These are phyloP conservation scores for Nitzschia inconspicua DNA, from an alignment of 108 stramenopile genomes.

Conservation along the genomic window DNA sequence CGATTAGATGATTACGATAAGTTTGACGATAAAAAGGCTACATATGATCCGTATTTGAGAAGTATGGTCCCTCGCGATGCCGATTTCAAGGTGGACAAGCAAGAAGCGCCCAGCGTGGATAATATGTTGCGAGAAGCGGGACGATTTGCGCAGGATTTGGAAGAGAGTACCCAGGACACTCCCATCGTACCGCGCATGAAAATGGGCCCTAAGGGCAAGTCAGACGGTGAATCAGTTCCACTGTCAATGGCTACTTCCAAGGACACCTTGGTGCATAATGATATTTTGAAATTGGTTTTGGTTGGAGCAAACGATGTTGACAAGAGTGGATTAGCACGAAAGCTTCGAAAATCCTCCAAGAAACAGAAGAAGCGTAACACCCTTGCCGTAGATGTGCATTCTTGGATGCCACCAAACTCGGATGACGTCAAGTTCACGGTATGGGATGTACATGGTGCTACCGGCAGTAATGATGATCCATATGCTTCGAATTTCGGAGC, in stretches of 20 bases:
- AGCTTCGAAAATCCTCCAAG: constrained; percentile 25
- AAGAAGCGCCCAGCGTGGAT: constrained; percentile 34
- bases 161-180: background rate
- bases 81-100: constrained; percentile 51
- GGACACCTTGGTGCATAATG: constrained; percentile 44
- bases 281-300: constrained; percentile 48
- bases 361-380: constrained; percentile 14
- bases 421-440: constrained; percentile 37
- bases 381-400: constrained; percentile 42
- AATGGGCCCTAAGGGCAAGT: constrained; percentile 29
- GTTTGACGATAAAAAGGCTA: constrained; percentile 25
- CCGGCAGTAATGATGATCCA: constrained; percentile 1
- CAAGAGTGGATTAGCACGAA: constrained; percentile 35
- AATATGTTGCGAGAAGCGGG: constrained; percentile 26
- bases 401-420: constrained; percentile 33
- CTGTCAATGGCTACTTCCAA: constrained; percentile 19
- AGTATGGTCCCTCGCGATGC: constrained; percentile 40
- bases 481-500: constrained; percentile 42
- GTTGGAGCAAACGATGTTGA: constrained; percentile 34
- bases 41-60: constrained; percentile 4
- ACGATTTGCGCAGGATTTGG: constrained; percentile 22
- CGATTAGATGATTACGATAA: constrained; percentile 32
- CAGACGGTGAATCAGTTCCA: constrained; percentile 26
- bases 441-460: constrained; percentile 45
- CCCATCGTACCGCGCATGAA: background rate